Base-by-base conservation (phyloP, 208 protist genomes). In the Leptomonas pyrrhocoris region DNA sequence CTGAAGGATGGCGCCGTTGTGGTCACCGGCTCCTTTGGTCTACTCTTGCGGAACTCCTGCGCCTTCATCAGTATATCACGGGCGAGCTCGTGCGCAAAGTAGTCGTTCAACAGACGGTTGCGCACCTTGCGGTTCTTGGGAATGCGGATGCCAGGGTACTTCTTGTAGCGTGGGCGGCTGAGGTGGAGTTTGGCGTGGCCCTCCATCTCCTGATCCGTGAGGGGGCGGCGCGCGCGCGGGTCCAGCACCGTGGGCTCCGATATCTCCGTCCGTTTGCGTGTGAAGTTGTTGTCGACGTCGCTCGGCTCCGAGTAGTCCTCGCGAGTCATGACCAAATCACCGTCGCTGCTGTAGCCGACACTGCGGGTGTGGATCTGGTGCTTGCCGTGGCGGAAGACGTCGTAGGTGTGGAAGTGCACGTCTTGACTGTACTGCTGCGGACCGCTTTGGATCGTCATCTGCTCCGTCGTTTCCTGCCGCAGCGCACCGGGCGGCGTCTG, bases 321-420 rank as follows among this genome's bases (percentile, higher is more conserved):
- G 38, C 86, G 80, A 12, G 54, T 85, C 73, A 96, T 76, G 30
- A 96, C 83, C 56, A 96, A 72, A 68, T 96, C 91, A 21, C 86
- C 83, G 16, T 93, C 88, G 76, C 85, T 90, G 76, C 91, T 94
- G 80, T 96, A 96, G 42, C 91, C 91, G 0, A 96, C 83, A 72
- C 85, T 92, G 49, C 88, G 73, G 15, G 77, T 85, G 66, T 91
- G 77, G 38, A 96, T 91, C n/a, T 90, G 64, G 48, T 72, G 68
- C 66, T 83, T 87, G 36, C 91, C 91, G 65, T 94, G 85, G 4
- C 79, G 80, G 81, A 87, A 96, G 42, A 96, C 64, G 42, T 90
- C 91, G 75, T 96, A 94, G 18, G 88, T 92, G 77, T 93, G 86
- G 80, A 94, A 96, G 76, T 86, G 84, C 69, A 96, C 81, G 46